Conservation (phyloP, 1,284 basidiomycete genomes). For the Vanrija sp. region DNA sequence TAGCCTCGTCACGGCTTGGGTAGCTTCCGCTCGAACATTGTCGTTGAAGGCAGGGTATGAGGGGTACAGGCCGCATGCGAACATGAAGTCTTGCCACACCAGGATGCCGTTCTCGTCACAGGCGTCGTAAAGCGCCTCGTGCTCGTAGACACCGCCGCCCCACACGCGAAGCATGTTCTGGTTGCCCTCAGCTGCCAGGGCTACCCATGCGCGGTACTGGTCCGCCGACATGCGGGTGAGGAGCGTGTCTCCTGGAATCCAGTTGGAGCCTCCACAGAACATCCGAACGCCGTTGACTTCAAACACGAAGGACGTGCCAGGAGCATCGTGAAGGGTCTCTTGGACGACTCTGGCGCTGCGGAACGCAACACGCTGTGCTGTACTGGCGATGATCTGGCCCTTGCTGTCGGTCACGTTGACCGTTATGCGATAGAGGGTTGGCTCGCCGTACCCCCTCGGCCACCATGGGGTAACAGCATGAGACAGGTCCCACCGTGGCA, state of each 20-base stretch:
- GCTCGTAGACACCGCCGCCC: constrained; percentile 56
- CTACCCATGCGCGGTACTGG: constrained; percentile 51
- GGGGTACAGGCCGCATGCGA: constrained; percentile 58
- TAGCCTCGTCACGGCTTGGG: constrained; percentile 51
- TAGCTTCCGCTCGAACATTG: constrained; percentile 51
- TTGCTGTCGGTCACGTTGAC: constrained; percentile 42
- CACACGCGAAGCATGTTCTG: constrained; percentile 57
- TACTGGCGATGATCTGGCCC: constrained; percentile 8
- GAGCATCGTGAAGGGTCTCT: constrained; percentile 59
- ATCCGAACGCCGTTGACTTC: constrained; percentile 79
- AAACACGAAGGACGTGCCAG: constrained; percentile 77
- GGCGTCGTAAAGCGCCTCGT: constrained; percentile 52
- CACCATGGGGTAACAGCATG: constrained; percentile 54
- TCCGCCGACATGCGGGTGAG: constrained; percentile 63
- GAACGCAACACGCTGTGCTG: constrained; percentile 59
- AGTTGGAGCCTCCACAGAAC: constrained; percentile 90
- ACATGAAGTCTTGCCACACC: constrained; percentile 55
- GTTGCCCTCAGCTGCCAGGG: constrained; percentile 51
- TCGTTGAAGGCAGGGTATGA: constrained; percentile 51
- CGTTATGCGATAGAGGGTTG: constrained; percentile 67
- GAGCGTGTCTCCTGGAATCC: constrained; percentile 88
- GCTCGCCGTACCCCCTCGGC: constrained; percentile 72
- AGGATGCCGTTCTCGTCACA: constrained; percentile 65
- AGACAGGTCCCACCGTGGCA: constrained; percentile 15
- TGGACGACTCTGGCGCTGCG: constrained; percentile 69